These are phyloP conservation scores for Lepidium campestre DNA, from an alignment of 441 rosid species.

Conservation along the genomic window DNA sequence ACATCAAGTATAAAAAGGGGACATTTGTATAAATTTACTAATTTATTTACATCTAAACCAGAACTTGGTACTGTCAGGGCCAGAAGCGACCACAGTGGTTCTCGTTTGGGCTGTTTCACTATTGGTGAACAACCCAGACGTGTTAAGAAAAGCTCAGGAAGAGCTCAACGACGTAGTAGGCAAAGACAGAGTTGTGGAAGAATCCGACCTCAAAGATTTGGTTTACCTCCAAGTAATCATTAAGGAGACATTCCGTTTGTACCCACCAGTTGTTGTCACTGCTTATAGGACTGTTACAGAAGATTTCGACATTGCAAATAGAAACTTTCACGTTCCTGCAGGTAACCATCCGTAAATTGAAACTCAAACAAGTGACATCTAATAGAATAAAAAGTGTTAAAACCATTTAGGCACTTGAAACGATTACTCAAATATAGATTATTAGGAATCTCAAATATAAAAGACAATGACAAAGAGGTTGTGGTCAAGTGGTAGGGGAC, in stretches of 20 bases:
- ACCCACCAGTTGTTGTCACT: conserved; percentile 13
- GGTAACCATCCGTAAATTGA: too few species aligned
- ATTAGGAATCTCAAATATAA: too few species aligned
- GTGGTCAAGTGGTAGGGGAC: too few species aligned
- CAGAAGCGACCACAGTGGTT: conserved; percentile 14
- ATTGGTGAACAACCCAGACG: conserved; percentile 15
- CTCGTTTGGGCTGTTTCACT: too few species aligned
- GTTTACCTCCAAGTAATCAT: conserved; percentile 26
- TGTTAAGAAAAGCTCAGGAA: conserved; percentile 22
- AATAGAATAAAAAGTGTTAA: too few species aligned
- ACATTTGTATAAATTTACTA: too few species aligned
- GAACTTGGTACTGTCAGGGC: conserved; percentile 11
- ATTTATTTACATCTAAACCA: too few species aligned
- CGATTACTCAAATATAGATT: too few species aligned
- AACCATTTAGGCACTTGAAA: too few species aligned
- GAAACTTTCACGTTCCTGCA: conserved; percentile 23
- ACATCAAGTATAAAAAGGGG: too few species aligned
- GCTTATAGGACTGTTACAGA: conserved; percentile 20
- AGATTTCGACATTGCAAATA: conserved; percentile 33
- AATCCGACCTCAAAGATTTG: conserved; percentile 22
- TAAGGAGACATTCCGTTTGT: conserved; percentile 29
- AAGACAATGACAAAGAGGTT: too few species aligned
- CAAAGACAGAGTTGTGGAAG: conserved; percentile 19
- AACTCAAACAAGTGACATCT: too few species aligned
- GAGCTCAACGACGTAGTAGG: conserved; percentile 22